phyloP scores from a whole-genome alignment of 352 stramenopile genomes.

The Pythium pyrilobum region DNA sequence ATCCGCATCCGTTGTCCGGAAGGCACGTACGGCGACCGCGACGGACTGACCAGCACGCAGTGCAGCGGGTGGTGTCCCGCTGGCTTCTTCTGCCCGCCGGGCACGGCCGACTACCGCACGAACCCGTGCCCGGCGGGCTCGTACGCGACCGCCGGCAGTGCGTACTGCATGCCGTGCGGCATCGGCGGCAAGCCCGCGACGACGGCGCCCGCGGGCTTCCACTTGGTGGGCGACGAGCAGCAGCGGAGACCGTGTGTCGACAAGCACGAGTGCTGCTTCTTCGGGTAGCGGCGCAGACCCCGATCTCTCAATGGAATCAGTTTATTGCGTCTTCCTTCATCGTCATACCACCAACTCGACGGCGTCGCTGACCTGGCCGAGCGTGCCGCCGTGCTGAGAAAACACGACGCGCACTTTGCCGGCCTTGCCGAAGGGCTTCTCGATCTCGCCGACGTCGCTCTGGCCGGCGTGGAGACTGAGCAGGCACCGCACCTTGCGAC shows the following conservation, averaged over 20 bases:
- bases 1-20: slow-evolving; percentile 59
- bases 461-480: neutral
- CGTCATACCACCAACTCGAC: slow-evolving; percentile 25
- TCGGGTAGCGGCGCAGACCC: too few species aligned
- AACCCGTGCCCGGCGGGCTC: slow-evolving; percentile 40
- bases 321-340: slow-evolving; percentile 38
- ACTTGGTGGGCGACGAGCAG: slow-evolving; percentile 2
- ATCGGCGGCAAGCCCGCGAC: neutral
- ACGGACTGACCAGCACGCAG: slow-evolving; percentile 37
- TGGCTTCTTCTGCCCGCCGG: slow-evolving; percentile 62
- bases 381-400: slow-evolving; percentile 33
- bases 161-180: slow-evolving; percentile 37
- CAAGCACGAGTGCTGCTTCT: slow-evolving; percentile 10
- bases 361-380: slow-evolving; percentile 34
- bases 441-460: slow-evolving; percentile 41
- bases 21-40: slow-evolving; percentile 50
- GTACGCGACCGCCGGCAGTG: slow-evolving; percentile 37
- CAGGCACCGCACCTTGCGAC: slow-evolving; percentile 19
- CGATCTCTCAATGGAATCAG: too few species aligned
- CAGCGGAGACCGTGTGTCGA: slow-evolving; percentile 1
- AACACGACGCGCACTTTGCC: slow-evolving; percentile 69
- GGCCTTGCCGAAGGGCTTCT: slow-evolving; percentile 73
- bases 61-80: slow-evolving; percentile 67
- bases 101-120: slow-evolving; percentile 34
- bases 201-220: neutral